Percentiles rank a stretch among this genome's conserved stretches.
phyloP scores from a whole-genome alignment of 1,139 yeast genomes.

The Protomyces arabidopsidicola region DNA sequence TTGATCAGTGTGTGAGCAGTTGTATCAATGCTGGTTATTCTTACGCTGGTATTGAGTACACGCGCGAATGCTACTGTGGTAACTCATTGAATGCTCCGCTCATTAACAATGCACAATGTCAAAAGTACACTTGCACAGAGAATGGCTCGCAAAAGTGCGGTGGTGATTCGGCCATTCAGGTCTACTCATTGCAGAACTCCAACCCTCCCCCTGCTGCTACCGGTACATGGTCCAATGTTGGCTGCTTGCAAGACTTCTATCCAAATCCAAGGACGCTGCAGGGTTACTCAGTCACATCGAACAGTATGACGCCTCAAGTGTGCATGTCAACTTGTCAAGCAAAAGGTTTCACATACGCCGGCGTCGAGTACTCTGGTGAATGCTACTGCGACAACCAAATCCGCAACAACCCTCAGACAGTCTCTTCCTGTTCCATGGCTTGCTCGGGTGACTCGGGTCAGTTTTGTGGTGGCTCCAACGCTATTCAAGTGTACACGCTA shows the following conservation, averaged over 20 bases:
- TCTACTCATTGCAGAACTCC: background rate
- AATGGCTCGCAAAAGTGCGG: background rate
- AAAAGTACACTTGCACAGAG: background rate
- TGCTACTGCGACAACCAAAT: background rate
- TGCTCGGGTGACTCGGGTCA: background rate
- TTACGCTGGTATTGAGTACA: constrained; percentile 27
- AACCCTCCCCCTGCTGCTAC: background rate
- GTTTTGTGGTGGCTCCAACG: background rate
- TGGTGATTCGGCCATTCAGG: background rate
- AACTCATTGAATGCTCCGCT: background rate
- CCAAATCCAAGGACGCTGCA: constrained; percentile 10
- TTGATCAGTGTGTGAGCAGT: constrained; percentile 21
- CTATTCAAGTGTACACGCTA: background rate
- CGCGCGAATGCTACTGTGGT: constrained; percentile 26
- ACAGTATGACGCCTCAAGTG: constrained; percentile 9
- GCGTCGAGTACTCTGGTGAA: constrained; percentile 1
- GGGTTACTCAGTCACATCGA: constrained; percentile 3
- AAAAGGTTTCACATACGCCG: background rate
- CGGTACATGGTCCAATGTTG: background rate
- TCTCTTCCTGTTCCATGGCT: background rate
- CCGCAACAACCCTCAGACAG: background rate
- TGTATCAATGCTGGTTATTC: constrained; percentile 14
- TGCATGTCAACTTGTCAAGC: constrained; percentile 8
- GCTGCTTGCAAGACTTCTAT: constrained; percentile 9
- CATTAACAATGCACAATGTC: background rate